Percentiles rank a stretch among this genome's conserved stretches.
Evolutionary conservation across 2,329 filamentous ascomycete species (phyloP).

Genomic region (Mycogone perniciosa): DNA sequence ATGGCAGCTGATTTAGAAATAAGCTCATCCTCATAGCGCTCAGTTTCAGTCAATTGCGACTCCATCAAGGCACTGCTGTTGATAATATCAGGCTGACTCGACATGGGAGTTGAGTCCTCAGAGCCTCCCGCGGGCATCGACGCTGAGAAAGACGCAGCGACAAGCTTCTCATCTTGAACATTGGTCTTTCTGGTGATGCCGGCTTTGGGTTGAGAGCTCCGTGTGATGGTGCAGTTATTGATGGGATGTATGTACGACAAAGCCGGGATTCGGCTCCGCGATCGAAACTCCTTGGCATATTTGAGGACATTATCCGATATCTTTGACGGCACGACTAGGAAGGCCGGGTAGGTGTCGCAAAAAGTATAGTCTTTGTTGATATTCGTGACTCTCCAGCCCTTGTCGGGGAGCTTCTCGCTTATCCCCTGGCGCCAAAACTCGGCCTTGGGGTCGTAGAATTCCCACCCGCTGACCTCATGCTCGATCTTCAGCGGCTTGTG

Average conservation of each 20-base stretch:
- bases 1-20: constrained; percentile 37
- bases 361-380: constrained; percentile 90
- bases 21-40: constrained; percentile 63
- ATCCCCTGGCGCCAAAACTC: constrained; percentile 88
- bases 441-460: constrained; percentile 73
- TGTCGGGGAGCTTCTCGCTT: constrained; percentile 68
- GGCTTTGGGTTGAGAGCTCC: constrained; percentile 86
- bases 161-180: constrained; percentile 89
- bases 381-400: constrained; percentile 80
- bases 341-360: constrained; percentile 82
- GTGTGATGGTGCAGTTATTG: constrained; percentile 94
- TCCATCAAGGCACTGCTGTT: constrained; percentile 30
- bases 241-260: constrained; percentile 92
- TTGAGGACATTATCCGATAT: constrained; percentile 98
- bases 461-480: constrained; percentile 70
- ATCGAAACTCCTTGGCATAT: constrained; percentile 85
- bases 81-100: constrained; percentile 46
- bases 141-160: constrained; percentile 77
- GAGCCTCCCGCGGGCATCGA: constrained; percentile 25
- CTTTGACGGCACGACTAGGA: constrained; percentile 75
- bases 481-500: constrained; percentile 73
- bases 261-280: constrained; percentile 78
- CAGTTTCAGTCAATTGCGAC: constrained; percentile 52
- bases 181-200: constrained; percentile 84
- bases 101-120: constrained; percentile 28